Base-by-base conservation (phyloP, 352 stramenopile species). In the Peronospora belbahrii region DNA sequence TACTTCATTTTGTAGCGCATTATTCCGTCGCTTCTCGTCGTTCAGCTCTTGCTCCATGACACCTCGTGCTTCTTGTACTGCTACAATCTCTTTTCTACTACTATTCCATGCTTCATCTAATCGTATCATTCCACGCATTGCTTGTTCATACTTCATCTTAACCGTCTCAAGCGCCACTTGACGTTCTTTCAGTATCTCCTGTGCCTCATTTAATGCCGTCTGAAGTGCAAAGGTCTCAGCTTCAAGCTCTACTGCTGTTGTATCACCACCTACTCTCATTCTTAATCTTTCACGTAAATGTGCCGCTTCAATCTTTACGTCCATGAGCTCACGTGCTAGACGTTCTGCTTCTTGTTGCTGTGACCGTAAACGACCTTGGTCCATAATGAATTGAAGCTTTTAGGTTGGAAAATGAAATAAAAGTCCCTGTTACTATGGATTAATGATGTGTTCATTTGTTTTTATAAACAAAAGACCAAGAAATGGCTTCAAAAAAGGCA, bases 301-400 rank as follows among this genome's bases (percentile, higher is more conserved):
- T 33, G 81, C 68, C 28, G 82, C 60, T 65, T 93, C 78, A 50
- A 93, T 88, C 62, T 93, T 93, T 33, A 89, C 67, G 65, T 88
- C 83, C 74, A 93, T 85, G 20, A 80, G 34, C 48, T 89, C 71
- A 35, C 81, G 74, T 44, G 85, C 81, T 35, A 55, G 59, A 20
- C 58, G 60, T 45, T 81, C 71, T 18, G 72, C 59, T 45, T 74
- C 65, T 41, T 68, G 59, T 34, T 73, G 62, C 57, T 74, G 52
- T 31, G 69, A 70, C 39, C 71, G 53, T 48, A 88, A 62, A 15
- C n/a, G n/a, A n/a, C 65, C 55, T 6, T 27, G 45, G 19, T 58
- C 41, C 20, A 42, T 42, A 22, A 19, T n/a, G 20, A 32, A n/a
- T 17, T 42, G 22, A n/a, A n/a, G 15, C 31, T 19, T 36, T 17